Evolutionary conservation across 1,139 yeast species (phyloP).

Genomic region (Geotrichum candidum): DNA sequence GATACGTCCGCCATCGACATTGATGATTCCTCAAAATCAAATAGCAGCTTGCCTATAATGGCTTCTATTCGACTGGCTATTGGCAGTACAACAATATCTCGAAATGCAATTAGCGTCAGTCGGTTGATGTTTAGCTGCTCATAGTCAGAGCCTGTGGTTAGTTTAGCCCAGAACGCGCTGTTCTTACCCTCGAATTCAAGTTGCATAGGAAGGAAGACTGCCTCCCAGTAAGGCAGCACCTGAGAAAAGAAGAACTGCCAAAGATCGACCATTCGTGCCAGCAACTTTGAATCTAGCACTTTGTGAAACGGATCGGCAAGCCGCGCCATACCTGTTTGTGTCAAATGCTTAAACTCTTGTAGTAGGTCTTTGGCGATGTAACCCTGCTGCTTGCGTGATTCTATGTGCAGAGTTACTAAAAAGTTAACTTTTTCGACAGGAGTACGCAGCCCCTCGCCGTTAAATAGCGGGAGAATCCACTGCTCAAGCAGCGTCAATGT

Average conservation of each 20-base stretch:
- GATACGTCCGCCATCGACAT: constrained; percentile 30
- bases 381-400: constrained; percentile 37
- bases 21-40: constrained; percentile 22
- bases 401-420: constrained; percentile 44
- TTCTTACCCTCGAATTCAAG: constrained; percentile 44
- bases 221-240: constrained; percentile 52
- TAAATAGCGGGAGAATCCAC: constrained; percentile 44
- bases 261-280: constrained; percentile 33
- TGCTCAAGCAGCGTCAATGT: constrained; percentile 45
- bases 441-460: constrained; percentile 43
- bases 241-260: constrained; percentile 55
- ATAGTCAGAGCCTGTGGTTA: constrained; percentile 27
- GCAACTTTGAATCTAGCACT: constrained; percentile 25
- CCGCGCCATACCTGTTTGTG: constrained; percentile 41
- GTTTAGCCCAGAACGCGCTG: constrained; percentile 38
- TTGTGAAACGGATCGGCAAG: constrained; percentile 33
- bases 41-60: constrained; percentile 6
- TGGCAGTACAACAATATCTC: constrained; percentile 37
- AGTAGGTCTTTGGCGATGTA: constrained; percentile 38
- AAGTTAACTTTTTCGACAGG: constrained; percentile 55
- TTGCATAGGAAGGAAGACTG: constrained; percentile 56
- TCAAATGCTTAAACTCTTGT: constrained; percentile 44
- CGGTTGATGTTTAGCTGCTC: constrained; percentile 31
- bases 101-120: constrained; percentile 32
- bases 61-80: constrained; percentile 41